Evolutionary conservation across 805 yeast species (phyloP).

Genomic region (Lipomyces sp.): DNA sequence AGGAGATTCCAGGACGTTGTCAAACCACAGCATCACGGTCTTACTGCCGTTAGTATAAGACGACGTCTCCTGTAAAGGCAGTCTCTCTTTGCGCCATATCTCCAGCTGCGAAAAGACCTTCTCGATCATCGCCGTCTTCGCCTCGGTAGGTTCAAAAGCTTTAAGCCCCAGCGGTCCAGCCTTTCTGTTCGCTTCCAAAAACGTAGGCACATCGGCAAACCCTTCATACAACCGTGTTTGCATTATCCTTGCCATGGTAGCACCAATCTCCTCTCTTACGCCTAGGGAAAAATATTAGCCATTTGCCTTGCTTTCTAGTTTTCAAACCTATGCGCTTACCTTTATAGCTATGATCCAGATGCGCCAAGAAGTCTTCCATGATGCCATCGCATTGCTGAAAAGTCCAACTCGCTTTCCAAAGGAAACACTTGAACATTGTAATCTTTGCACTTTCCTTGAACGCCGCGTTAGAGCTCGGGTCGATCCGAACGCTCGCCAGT

Average conservation of each 20-base stretch:
- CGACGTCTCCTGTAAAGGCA: slow-evolving; percentile 21
- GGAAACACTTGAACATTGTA: slow-evolving; percentile 50
- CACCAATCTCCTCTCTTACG: slow-evolving; percentile 67
- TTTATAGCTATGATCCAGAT: slow-evolving; percentile 53
- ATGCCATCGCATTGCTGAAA: slow-evolving; percentile 41
- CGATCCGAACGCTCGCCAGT: slow-evolving; percentile 49
- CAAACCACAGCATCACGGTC: slow-evolving; percentile 61
- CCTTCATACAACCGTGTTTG: slow-evolving; percentile 46
- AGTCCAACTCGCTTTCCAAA: slow-evolving; percentile 54
- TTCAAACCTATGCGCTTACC: slow-evolving; percentile 1
- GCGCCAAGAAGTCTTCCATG: slow-evolving; percentile 45
- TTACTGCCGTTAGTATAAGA: slow-evolving; percentile 63
- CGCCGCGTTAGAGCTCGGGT: slow-evolving; percentile 56
- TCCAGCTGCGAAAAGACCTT: slow-evolving; percentile 46
- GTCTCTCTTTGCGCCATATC: slow-evolving; percentile 19
- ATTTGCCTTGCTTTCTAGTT: too few relatives aligned
- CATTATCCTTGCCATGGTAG: slow-evolving; percentile 50
- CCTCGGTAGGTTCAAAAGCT: slow-evolving; percentile 35
- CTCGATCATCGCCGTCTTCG: slow-evolving; percentile 42
- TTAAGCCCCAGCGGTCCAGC: slow-evolving; percentile 41
- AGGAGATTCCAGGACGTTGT: slow-evolving; percentile 52
- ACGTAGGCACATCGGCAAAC: slow-evolving; percentile 40
- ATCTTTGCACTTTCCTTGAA: slow-evolving; percentile 62
- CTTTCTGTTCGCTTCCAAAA: slow-evolving; percentile 41
- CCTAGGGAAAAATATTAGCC: slow-evolving; percentile 50